Conservation (phyloP, 495 filamentous ascomycete species). For the Daldinia concentrica region DNA sequence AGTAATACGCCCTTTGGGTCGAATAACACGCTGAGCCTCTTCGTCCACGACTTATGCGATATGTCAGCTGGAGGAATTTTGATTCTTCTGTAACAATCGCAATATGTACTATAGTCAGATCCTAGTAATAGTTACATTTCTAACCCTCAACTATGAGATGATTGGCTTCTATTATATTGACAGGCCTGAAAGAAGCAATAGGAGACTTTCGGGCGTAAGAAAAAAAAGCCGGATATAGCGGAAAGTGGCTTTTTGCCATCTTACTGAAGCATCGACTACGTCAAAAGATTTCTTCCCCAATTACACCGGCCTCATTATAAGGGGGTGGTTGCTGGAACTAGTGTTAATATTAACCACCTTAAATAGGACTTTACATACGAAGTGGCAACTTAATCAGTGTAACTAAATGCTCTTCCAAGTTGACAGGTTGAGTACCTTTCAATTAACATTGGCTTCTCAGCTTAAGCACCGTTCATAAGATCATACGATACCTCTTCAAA, state of each 20-base stretch:
- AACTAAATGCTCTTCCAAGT: not conserved
- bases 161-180: not conserved
- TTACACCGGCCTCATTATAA: not conserved
- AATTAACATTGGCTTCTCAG: not conserved
- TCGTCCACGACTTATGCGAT: not conserved
- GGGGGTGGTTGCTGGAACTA: no score
- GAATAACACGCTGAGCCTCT: constrained; percentile 7
- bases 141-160: not conserved
- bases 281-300: not conserved
- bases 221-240: not conserved
- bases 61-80: not conserved
- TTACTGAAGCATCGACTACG: not conserved
- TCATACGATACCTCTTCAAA: not conserved
- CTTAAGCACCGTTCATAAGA: not conserved
- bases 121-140: not conserved
- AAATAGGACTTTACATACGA: not conserved
- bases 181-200: not conserved
- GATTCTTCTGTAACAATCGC: not conserved
- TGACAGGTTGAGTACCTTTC: not conserved
- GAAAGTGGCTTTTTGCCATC: not conserved
- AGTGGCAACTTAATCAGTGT: not conserved
- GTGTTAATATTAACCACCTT: no score
- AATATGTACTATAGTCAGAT: not conserved
- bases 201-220: not conserved
- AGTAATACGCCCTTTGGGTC: constrained; percentile 1